Percentiles rank a stretch among this genome's conserved stretches.
phyloP scores from a whole-genome alignment of 2,329 filamentous ascomycete genomes.

The Pyrenophora tritici-repentis region DNA sequence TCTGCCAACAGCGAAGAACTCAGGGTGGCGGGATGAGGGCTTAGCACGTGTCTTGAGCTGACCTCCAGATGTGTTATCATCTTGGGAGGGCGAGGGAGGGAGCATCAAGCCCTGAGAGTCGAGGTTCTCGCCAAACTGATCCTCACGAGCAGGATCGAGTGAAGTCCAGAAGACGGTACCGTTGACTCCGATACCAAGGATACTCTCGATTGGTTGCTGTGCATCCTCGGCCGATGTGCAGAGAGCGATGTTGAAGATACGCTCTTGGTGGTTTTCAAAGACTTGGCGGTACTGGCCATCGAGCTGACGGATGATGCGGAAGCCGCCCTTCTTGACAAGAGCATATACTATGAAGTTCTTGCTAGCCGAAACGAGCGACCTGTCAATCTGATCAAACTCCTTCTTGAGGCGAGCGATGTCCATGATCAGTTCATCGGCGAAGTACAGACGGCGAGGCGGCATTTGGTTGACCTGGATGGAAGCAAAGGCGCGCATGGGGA shows the following conservation, averaged over 20 bases:
- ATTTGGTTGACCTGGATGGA: constrained; percentile 72
- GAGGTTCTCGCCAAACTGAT: constrained; percentile 75
- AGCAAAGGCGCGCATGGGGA: constrained; percentile 95
- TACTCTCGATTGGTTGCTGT: constrained; percentile 62
- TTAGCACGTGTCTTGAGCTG: constrained; percentile 95
- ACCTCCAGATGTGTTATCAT: constrained; percentile 88
- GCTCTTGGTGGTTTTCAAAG: constrained; percentile 88
- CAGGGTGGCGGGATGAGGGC: constrained; percentile 83
- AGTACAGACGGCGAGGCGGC: constrained; percentile 62
- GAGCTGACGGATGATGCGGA: constrained; percentile 92
- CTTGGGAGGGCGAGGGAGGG: constrained; percentile 81
- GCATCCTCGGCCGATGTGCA: constrained; percentile 66
- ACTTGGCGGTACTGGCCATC: constrained; percentile 90
- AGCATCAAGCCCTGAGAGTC: constrained; percentile 88
- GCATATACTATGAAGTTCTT: constrained; percentile 93
- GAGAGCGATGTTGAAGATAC: constrained; percentile 91
- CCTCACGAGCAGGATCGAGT: constrained; percentile 53
- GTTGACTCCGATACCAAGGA: constrained; percentile 91
- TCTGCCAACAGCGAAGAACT: constrained; percentile 92
- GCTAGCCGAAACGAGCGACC: constrained; percentile 87
- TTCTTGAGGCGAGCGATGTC: constrained; percentile 95
- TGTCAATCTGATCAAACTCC: constrained; percentile 96
- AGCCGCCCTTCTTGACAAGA: constrained; percentile 88
- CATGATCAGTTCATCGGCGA: constrained; percentile 81
- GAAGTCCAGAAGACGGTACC: constrained; percentile 96